Base-by-base conservation (phyloP, 768 basidiomycete species). In the Sarcodon sp. region DNA sequence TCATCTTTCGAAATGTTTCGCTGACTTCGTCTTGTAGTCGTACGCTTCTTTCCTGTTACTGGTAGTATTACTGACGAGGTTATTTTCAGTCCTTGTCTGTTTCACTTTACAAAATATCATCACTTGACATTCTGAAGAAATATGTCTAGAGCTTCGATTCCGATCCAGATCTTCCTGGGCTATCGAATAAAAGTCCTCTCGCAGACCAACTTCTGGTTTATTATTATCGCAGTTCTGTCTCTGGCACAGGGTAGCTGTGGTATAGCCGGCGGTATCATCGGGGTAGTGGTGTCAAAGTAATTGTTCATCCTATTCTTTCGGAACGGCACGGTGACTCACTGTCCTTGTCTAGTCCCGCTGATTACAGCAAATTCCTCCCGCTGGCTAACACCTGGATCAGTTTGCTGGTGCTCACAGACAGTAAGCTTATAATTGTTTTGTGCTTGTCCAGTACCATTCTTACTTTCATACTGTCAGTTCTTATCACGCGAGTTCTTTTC, bases 361-460 rank as follows among this genome's bases (percentile, higher is more conserved):
- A 51, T 32, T 64, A 59, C 43, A 53, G 45, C n/a, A 48, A 47
- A 15, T 55, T 64, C 3, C 54, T 62, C n/a, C 61, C 61, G 5
- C 54, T 59, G 33, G 61, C 62, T 13, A 58, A 57, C 46, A 54
- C 63, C 21, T 64, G 63, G 63, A 59, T 62, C 33, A 52, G 54
- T 13, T 45, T 55, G 13, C 56, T 59, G 7, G 58, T 64, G 5
- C 44, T 54, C 7, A 53, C 59, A 4, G 63, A 64, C 47, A 27
- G 21, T 27, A 27, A 27, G 21, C 21, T 27, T 27, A 27, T 27
- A 3, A 27, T 27, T 27, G n/a, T 27, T 27, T 27, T 27, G 21
- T 27, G 3, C 21, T 27, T 27, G 21, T 27, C 21, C 21, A 27
- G 21, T 27, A 4, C 4, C 2, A 27, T 27, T 27, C 21, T 27